Conservation (phyloP, 352 stramenopile genomes). For the Phytophthora foliorum region DNA sequence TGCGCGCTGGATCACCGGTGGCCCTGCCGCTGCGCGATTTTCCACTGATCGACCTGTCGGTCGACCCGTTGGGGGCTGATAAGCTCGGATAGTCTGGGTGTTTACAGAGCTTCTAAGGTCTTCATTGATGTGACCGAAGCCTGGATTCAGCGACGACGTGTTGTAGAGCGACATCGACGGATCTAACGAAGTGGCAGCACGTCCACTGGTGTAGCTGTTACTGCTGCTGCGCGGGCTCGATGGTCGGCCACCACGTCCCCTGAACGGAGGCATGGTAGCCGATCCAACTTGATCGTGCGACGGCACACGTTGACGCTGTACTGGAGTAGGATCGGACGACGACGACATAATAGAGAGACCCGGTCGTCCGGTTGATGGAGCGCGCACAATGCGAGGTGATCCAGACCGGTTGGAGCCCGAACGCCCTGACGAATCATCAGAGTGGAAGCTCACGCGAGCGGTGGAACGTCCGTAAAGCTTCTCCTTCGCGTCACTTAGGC, state of each 20-base stretch:
- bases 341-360: slow-evolving; percentile 40
- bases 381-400: slow-evolving; percentile 25
- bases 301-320: slow-evolving; percentile 17
- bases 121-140: slow-evolving; percentile 17
- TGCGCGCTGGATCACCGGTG: slow-evolving; percentile 16
- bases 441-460: slow-evolving; percentile 52
- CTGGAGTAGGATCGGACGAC: slow-evolving; percentile 25
- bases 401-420: slow-evolving; percentile 36
- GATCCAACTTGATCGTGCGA: slow-evolving; percentile 29
- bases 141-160: slow-evolving; percentile 15
- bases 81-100: slow-evolving; percentile 13
- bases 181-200: slow-evolving; percentile 32
- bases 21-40: slow-evolving; percentile 15
- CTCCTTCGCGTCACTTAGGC: slow-evolving; percentile 56
- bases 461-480: slow-evolving; percentile 46
- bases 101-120: slow-evolving; percentile 11
- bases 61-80: slow-evolving; percentile 18
- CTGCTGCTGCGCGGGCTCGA: slow-evolving; percentile 35
- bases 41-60: slow-evolving; percentile 27
- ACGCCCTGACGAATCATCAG: slow-evolving; percentile 40
- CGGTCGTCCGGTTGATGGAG: slow-evolving; percentile 20
- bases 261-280: slow-evolving; percentile 18
- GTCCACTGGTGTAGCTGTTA: slow-evolving; percentile 36
- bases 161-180: slow-evolving; percentile 28
- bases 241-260: slow-evolving; percentile 8